Base-by-base conservation (phyloP, 225 moss, liverwort and hornwort species). In the Takakia lepidozioides region DNA sequence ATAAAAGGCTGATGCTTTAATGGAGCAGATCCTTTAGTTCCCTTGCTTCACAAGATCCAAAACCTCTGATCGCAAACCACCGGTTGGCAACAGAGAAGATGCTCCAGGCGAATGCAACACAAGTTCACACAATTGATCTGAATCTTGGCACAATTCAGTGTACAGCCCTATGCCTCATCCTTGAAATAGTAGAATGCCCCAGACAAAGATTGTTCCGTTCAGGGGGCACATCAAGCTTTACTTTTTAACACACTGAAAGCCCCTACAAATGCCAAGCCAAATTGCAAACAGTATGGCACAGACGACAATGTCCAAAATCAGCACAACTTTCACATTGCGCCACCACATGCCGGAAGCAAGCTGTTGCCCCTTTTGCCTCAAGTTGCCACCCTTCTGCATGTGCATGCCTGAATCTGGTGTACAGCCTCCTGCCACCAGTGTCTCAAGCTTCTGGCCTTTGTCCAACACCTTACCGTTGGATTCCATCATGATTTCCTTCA, bases 261-360 rank as follows among this genome's bases (percentile, higher is more conserved):
- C 78, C n/a, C 43, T 34, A 44, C 78, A 78, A 54, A 78, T 78
- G 42, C 64, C 69, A 29, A 78, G 59, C 78, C 78, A 78, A 38
- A 78, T 73, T 0, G 61, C 72, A 48, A 78, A 78, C 23, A 78
- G 53, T 10, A 73, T 22, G 19, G 54, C 55, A 30, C 69, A 73
- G 46, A 73, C 69, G 19, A 66, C 37, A 10, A 78, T 55, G 68
- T 78, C 78, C 34, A 78, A 55, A 23, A 68, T 19, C 35, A 78
- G 73, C 51, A 78, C 78, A 23, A 62, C 27, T 61, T 65, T 69
- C 49, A 78, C 78, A 34, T 73, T 73, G 26, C 54, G 45, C 73
- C 78, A 78, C 78, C 78, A 78, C 65, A 43, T 55, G 10, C 52
- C 54, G 11, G 61, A 64, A 19, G 78, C 78, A 6, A 55, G 1